phyloP scores from a whole-genome alignment of 2,329 filamentous ascomycete genomes.

The Aspergillus niger region DNA sequence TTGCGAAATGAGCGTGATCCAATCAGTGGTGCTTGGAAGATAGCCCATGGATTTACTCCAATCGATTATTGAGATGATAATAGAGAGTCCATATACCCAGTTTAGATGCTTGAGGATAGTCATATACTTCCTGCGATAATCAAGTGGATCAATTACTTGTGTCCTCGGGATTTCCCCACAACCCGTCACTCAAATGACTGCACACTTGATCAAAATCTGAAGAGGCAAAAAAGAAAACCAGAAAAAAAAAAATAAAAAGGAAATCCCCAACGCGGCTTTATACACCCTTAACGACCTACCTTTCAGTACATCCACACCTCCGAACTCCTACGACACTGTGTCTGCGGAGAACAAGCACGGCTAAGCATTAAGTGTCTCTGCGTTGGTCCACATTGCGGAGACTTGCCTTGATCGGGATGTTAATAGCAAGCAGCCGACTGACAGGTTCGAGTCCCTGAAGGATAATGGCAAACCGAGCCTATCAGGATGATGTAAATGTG shows the following conservation, averaged over 20 bases:
- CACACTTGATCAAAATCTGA: too few species aligned
- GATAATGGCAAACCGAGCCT: neutral
- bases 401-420: neutral
- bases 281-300: too few species aligned
- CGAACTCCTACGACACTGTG: too few species aligned
- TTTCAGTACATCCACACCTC: too few species aligned
- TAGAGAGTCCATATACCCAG: too few species aligned
- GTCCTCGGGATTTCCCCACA: too few species aligned
- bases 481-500: neutral
- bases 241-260: too few species aligned
- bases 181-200: too few species aligned
- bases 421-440: neutral
- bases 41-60: constrained; percentile 19
- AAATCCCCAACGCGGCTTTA: too few species aligned
- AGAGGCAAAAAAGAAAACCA: too few species aligned
- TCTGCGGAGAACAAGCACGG: neutral
- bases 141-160: too few species aligned
- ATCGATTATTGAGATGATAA: neutral
- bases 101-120: too few species aligned
- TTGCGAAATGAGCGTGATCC: constrained; percentile 24
- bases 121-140: neutral
- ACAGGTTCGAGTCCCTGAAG: neutral
- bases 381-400: neutral
- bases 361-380: neutral
- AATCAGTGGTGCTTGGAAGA: constrained; percentile 20